These are phyloP conservation scores for Ustilago curta DNA, from an alignment of 1,284 basidiomycete species.

Conservation along the genomic window DNA sequence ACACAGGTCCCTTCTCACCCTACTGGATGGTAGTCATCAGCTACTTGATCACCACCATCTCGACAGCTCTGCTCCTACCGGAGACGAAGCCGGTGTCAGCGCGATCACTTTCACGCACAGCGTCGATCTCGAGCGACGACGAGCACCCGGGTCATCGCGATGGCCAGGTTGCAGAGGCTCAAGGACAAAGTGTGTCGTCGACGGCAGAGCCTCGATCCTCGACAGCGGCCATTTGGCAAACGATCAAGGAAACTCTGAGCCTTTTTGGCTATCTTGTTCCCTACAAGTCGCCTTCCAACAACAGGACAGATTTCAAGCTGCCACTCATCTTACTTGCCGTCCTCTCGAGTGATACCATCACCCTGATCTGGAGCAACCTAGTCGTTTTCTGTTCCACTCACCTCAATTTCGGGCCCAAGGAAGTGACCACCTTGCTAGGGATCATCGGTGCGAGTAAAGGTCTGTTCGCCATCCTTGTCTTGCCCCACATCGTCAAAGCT, in stretches of 20 bases:
- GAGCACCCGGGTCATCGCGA: background rate
- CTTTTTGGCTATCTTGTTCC: slow-evolving; percentile 37
- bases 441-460: slow-evolving; percentile 26
- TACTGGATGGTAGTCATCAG: slow-evolving; percentile 17
- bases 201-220: background rate
- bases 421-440: slow-evolving; percentile 26
- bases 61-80: slow-evolving; percentile 14
- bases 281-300: slow-evolving; percentile 16
- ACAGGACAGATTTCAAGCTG: slow-evolving; percentile 35
- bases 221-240: background rate
- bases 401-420: slow-evolving; percentile 30
- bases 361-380: slow-evolving; percentile 26
- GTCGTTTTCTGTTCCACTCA: slow-evolving; percentile 40
- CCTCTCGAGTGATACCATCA: slow-evolving; percentile 27
- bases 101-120: slow-evolving; percentile 2
- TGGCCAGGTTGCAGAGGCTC: background rate
- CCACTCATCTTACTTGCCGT: slow-evolving; percentile 27
- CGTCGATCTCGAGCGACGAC: slow-evolving; percentile 19
- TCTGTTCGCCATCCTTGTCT: slow-evolving; percentile 17
- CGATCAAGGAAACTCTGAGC: slow-evolving; percentile 9
- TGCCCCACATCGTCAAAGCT: slow-evolving; percentile 23
- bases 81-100: slow-evolving; percentile 20
- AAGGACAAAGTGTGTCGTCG: background rate
- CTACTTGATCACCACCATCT: background rate
- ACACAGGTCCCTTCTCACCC: slow-evolving; percentile 39